Evolutionary conservation across 805 yeast genomes (phyloP), one percentile per base, ranked within the genome.

Genomic region (Kodamaea lidongshanica): DNA sequence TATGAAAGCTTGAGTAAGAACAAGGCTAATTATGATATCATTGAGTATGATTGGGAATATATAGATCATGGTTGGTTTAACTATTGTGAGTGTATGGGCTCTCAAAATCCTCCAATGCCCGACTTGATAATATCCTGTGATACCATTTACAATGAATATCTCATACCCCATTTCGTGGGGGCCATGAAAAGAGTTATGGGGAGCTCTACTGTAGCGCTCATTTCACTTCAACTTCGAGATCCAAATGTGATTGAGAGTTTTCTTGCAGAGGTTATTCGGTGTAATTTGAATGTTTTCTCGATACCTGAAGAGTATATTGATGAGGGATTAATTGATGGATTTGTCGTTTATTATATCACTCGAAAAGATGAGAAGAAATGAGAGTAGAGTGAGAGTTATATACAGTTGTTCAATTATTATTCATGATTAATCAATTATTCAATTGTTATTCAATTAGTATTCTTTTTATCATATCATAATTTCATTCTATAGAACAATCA

Each of bases 31-130:
- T 8, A 16, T 23, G 76, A 72, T 19, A 70, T 67, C 4, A 46
- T 67, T 8, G 78, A 69, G 35, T 67, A 61, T 35, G 85, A 79
- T 43, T 79, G 86, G 86, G 86, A 77, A 38, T 39, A 57, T 7
- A 43, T 63, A 0, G 65, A 58, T 0, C 40, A 39, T 10, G 74
- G 71, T 0, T 12, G 46, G 16, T 34, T 34, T 12, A 50, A 48
- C 16, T 54, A 50, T 28, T 11, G 39, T 5, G 21, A 23, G 7
- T 13, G 39, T 7, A 36, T 20, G 25, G 37, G 24, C 3, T 37
- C 41, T 13, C 18, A 17, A 0, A 23, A 22, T 1, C 28, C 23
- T 4, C 16, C 15, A 7, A 13, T 18, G 12, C 71, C 74, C 0
- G 79, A 72, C 36, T 52, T 63, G 24, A 56, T 79, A 4, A 44